A percentile compares a stretch with the other conserved stretches of the same genome.
Evolutionary conservation across 768 basidiomycete species (phyloP).

Genomic region (Suillus alpinus): DNA sequence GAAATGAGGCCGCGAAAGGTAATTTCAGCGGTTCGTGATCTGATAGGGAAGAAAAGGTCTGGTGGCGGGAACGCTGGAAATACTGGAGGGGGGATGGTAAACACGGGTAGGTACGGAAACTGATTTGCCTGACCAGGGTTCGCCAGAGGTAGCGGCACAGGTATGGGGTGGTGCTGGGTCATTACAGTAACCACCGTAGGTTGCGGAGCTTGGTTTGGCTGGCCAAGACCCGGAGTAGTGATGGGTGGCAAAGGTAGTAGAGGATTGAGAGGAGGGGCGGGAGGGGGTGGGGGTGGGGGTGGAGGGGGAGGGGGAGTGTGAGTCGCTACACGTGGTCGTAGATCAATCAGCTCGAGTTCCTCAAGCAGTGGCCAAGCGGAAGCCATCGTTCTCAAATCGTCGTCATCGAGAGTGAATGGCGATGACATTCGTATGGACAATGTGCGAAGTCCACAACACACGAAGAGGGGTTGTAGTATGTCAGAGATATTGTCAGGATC

Average conservation of each 20-base stretch:
- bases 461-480: background rate
- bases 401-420: background rate
- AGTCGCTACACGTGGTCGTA: background rate
- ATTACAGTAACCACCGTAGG: background rate
- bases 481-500: background rate
- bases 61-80: background rate
- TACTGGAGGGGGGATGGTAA: background rate
- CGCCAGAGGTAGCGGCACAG: background rate
- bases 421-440: slow-evolving; percentile 1
- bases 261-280: background rate
- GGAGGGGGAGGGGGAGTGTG: background rate
- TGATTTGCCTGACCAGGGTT: background rate
- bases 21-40: background rate
- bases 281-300: background rate
- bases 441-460: background rate
- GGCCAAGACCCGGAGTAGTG: background rate
- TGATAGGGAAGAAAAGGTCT: background rate
- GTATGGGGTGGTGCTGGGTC: background rate
- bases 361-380: background rate
- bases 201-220: background rate
- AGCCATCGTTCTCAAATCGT: background rate
- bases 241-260: background rate
- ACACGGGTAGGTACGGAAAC: background rate
- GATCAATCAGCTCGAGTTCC: slow-evolving; percentile 1
- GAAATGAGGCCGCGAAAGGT: slow-evolving; percentile 2